Base-by-base conservation (phyloP, 306 rosid species). In the Vigna radiata region DNA sequence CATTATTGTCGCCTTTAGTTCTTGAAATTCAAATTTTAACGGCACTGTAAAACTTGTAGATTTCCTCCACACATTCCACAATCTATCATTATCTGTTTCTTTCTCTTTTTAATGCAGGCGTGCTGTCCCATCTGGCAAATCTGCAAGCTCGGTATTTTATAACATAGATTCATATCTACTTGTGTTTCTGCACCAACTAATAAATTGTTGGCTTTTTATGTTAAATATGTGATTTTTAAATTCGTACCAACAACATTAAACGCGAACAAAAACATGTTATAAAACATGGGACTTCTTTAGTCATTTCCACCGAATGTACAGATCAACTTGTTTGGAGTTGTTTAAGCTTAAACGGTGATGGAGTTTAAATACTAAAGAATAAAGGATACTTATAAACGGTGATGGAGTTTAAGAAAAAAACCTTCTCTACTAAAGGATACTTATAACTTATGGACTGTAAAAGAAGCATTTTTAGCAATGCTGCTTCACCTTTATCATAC, bases 201-300 rank as follows among this genome's bases (percentile, higher is more conserved):
- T 39, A 64, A 64, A 37, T 39, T 37, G 9, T 9, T 3, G 6
- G 10, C 39, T 16, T 33, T 33, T 36, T 36, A 61, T 37, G 47
- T 8, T n/a, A 36, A n/a, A 3, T 63, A 14, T 37, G 8, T 63
- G 47, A 16, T 17, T 37, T 63, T n/a, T 0, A 8, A 63, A 16
- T 36, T 37, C 4, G 27, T 63, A 36, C 18, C 5, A 4, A 4
- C 1, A 63, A 8, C 37, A 37, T 36, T 37, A 37, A n/a, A 37
- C 69, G 27, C 8, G 46, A 8, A 33, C 68, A 33, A 23, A 33
- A 62, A 8, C 68, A 62, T 33, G 69, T 63, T 63, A 63, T 37
- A 37, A 9, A 63, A 17, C 29, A 37, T n/a, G 27, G 17, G 49
- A 17, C 14, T 62, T 36, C 7, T 33, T 33, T 33, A 33, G 9